A percentile compares a stretch with the other conserved stretches of the same genome.
These are phyloP conservation scores for Penicillium brevicompactum DNA, from an alignment of 2,329 filamentous ascomycete species.

Conservation along the genomic window DNA sequence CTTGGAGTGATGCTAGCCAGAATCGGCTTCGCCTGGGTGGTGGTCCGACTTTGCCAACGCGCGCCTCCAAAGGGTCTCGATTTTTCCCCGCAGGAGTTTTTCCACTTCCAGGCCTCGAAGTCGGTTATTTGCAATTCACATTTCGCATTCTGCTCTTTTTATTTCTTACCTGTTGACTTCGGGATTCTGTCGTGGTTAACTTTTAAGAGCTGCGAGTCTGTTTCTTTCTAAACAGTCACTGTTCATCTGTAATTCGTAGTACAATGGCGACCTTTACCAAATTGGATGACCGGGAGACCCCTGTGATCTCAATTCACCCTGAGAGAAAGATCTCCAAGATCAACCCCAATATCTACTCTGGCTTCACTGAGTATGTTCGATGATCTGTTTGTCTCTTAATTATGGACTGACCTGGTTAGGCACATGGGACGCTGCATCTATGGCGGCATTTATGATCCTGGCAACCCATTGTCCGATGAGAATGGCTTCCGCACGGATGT, in stretches of 20 bases:
- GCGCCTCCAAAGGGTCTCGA: conserved; percentile 5
- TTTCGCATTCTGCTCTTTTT: not conserved
- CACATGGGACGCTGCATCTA: conserved; percentile 92
- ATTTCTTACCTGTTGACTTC: not conserved
- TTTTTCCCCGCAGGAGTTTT: conserved; percentile 36
- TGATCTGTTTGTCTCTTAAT: not conserved
- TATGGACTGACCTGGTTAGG: conserved; percentile 46
- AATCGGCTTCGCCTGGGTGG: not conserved
- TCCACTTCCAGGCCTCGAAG: conserved; percentile 23
- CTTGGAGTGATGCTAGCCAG: not conserved
- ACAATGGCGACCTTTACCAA: conserved; percentile 74
- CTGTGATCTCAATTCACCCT: conserved; percentile 68
- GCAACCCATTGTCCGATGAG: conserved; percentile 70
- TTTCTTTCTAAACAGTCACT: not conserved
- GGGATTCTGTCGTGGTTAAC: not conserved
- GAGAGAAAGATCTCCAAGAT: conserved; percentile 70
- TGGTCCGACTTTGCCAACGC: not conserved
- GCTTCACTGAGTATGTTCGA: conserved; percentile 73
- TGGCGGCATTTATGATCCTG: conserved; percentile 80
- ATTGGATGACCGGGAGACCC: conserved; percentile 61
- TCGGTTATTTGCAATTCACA: not conserved
- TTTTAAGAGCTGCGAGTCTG: not conserved
- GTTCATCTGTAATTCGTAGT: not conserved
- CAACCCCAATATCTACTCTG: conserved; percentile 79
- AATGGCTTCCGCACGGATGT: conserved; percentile 80